Base-by-base conservation (phyloP, 352 stramenopile genomes). In the Pythium phragmitis region DNA sequence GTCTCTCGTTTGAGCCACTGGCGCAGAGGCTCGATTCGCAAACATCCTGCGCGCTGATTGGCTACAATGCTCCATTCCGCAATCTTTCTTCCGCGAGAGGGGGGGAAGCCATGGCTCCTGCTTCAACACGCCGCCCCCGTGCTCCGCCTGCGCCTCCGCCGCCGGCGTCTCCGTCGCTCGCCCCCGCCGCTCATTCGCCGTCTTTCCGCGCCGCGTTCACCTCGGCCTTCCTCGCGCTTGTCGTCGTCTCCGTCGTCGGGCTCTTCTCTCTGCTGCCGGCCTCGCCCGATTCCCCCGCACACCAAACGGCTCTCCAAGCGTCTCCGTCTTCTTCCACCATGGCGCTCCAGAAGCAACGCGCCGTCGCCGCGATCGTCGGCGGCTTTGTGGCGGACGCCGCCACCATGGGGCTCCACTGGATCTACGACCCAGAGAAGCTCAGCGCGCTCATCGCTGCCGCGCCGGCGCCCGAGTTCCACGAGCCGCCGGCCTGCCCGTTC, bases 361-460 rank as follows among this genome's bases (percentile, higher is more conserved):
- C 80, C 1, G 49, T 82, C 28, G 66, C 73, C 37, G 81, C 77
- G 12, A 73, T 87, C 37, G 42, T 80, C 17, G 77, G 74, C 5
- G 74, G 73, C 57, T 84, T 90, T 48, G 79, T 90, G 54, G 74
- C 75, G 12, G 81, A 90, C 51, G 81, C 81, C 34, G 81, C 81
- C 33, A 84, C 75, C 26, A 88, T 90, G 81, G 77, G 77, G 1
- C 76, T 90, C 34, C 81, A 90, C 70, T 90, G 81, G 81, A 88
- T 90, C 77, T 90, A 90, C 68, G 79, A 90, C 67, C 64, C 26
- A 23, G 68, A 70, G 43, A 77, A 85, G 70, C 72, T 88, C 52
- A 51, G 68, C 30, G 21, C 65, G 51, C 76, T 85, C 33, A 68
- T 73, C 19, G 60, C 52, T 30, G 67, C 73, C 52, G 36, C 65